Percentiles rank a stretch among this genome's conserved stretches.
Conservation (phyloP, 2,329 filamentous ascomycete genomes). For the Paecilomyces niveus region DNA sequence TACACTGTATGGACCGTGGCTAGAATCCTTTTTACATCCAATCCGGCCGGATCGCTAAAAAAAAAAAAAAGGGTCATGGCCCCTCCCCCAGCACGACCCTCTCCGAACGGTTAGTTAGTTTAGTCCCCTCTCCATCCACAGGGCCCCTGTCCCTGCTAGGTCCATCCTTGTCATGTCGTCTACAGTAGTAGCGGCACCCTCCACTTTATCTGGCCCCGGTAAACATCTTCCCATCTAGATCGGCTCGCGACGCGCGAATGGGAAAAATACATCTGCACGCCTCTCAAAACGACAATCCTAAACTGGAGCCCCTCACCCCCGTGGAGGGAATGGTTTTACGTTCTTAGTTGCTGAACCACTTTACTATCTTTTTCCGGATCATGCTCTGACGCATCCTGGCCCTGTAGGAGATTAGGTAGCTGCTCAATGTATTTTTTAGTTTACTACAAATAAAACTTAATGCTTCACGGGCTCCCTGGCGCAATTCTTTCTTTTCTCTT, state of each 20-base stretch:
- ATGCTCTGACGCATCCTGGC: conserved; percentile 10
- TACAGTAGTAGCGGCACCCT: neutral
- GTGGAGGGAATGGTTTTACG: neutral
- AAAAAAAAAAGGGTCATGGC: neutral
- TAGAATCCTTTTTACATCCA: neutral
- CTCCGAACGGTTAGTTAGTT: too few relatives aligned
- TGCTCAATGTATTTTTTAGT: neutral
- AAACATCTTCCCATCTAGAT: conserved; percentile 30
- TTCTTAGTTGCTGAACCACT: neutral
- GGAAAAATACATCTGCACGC: conserved; percentile 35
- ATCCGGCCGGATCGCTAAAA: neutral
- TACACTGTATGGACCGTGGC: neutral
- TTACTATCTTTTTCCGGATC: conserved; percentile 3
- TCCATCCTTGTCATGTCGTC: neutral
- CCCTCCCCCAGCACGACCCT: neutral
- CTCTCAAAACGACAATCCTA: conserved; percentile 31
- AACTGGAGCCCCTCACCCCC: conserved; percentile 15
- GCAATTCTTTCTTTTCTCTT: neutral
- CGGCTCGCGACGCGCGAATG: conserved; percentile 34
- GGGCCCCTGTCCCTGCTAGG: neutral
- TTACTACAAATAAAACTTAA: neutral
- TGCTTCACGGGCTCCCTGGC: neutral
- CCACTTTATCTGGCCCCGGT: conserved; percentile 1
- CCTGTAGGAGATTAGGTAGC: conserved; percentile 4
- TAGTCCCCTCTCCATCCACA: neutral